Conservation (phyloP, 176 grass and related monocot genomes). For the Alopecurus myosuroides region DNA sequence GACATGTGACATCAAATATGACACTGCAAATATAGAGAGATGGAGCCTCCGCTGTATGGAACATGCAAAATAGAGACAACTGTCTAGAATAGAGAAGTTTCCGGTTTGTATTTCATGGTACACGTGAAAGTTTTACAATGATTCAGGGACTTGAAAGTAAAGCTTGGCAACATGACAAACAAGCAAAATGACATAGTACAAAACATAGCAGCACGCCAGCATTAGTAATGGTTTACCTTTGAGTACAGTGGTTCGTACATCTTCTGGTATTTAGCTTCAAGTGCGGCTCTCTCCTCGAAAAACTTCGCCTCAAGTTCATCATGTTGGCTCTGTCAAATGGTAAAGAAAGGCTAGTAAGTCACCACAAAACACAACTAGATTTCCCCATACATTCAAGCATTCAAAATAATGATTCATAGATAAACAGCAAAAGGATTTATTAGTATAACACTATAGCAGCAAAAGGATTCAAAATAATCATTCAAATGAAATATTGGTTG, state of each 20-base stretch:
- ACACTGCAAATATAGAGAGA: not conserved
- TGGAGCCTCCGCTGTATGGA: not conserved
- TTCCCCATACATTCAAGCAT: not conserved
- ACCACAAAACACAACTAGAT: not conserved
- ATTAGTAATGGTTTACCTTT: conserved; percentile 43
- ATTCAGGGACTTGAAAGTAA: not conserved
- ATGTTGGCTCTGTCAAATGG: conserved; percentile 49
- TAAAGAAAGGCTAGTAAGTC: not conserved
- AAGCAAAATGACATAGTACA: not conserved
- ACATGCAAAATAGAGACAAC: not conserved
- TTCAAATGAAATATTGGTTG: not conserved
- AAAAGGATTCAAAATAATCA: no score
- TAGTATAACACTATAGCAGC: not conserved
- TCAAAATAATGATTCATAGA: not conserved
- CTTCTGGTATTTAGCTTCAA: conserved; percentile 96
- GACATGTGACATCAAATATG: not conserved
- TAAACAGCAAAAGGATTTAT: not conserved
- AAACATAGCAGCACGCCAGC: not conserved
- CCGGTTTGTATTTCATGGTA: not conserved
- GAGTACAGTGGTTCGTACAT: conserved; percentile 81
- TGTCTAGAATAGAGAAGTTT: not conserved
- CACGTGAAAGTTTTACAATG: not conserved
- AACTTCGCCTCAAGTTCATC: conserved; percentile 78
- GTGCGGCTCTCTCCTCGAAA: conserved; percentile 82
- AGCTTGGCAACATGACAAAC: not conserved